Evolutionary conservation across 2,329 filamentous ascomycete species (phyloP).

Genomic region (Ascochyta koolunga): DNA sequence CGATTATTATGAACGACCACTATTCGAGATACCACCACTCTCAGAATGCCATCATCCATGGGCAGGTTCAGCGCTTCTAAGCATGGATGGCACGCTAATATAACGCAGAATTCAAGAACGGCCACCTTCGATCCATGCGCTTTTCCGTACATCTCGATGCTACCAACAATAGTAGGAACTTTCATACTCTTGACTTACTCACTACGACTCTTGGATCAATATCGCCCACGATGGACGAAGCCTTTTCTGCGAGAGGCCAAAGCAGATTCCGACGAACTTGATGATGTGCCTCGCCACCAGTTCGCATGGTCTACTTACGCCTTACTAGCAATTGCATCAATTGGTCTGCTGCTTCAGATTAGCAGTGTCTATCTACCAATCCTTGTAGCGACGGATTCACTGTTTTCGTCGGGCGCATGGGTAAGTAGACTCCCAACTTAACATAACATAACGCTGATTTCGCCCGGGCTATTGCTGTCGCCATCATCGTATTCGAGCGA

Average conservation of each 20-base stretch:
- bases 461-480: constrained; percentile 42
- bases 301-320: constrained; percentile 34
- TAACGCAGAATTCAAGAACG: constrained; percentile 38
- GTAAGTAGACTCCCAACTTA: constrained; percentile 22
- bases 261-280: constrained; percentile 38
- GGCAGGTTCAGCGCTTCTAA: constrained; percentile 20
- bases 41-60: constrained; percentile 37
- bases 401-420: constrained; percentile 43
- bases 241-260: constrained; percentile 55
- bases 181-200: constrained; percentile 48
- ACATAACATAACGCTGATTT: constrained; percentile 16
- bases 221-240: constrained; percentile 57
- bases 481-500: constrained; percentile 47
- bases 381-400: constrained; percentile 19
- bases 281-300: constrained; percentile 34
- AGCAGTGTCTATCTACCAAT: constrained; percentile 14
- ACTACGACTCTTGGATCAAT: constrained; percentile 37
- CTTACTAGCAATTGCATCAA: constrained; percentile 31
- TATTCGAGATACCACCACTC: constrained; percentile 24
- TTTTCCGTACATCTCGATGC: constrained; percentile 46
- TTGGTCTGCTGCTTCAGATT: constrained; percentile 37
- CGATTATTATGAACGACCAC: background rate
- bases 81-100: constrained; percentile 14
- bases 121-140: constrained; percentile 52
- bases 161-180: constrained; percentile 47